Conservation (phyloP, 176 grass and related monocot species). For the Oropetium thomaeum region DNA sequence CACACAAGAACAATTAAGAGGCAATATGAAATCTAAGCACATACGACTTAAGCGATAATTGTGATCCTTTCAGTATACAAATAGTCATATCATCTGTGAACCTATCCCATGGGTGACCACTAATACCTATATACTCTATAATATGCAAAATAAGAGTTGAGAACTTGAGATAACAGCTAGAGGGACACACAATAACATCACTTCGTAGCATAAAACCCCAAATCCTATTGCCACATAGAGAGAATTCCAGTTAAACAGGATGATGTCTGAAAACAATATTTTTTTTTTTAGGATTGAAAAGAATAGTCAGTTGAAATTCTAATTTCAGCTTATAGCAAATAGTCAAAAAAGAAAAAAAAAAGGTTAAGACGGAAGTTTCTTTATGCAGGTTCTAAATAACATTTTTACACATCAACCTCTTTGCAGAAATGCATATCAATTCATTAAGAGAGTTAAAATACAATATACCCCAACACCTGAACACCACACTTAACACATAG, state of each 20-base stretch:
- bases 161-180: background rate
- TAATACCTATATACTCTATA: background rate
- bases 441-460: too few relatives aligned
- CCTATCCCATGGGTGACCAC: background rate
- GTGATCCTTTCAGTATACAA: background rate
- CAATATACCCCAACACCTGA: too few relatives aligned
- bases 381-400: background rate
- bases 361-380: background rate
- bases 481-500: too few relatives aligned
- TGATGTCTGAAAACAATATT: background rate
- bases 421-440: too few relatives aligned
- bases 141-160: background rate
- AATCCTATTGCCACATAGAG: background rate
- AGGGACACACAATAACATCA: background rate
- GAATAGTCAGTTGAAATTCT: background rate
- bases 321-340: background rate
- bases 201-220: background rate
- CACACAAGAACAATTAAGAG: slow-evolving; percentile 12
- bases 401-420: too few relatives aligned
- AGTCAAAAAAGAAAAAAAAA: background rate
- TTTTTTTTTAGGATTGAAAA: too few relatives aligned
- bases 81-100: background rate
- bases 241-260: slow-evolving; percentile 11
- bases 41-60: background rate
- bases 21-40: slow-evolving; percentile 22